phyloP scores from a whole-genome alignment of 345 rosid genomes.

The Linum tenue region DNA sequence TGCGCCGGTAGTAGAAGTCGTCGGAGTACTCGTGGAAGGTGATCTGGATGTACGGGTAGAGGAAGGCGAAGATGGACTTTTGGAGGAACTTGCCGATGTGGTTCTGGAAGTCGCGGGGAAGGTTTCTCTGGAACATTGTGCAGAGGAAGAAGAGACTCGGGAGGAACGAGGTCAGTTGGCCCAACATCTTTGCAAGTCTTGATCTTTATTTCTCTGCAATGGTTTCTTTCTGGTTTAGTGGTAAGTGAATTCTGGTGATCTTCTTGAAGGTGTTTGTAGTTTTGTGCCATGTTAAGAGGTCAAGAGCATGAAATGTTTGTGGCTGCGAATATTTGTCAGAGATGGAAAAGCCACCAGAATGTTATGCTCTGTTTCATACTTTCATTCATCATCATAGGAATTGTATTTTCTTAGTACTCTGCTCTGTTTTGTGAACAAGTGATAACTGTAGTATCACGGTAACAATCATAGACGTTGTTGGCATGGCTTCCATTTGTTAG shows the following conservation, averaged over 20 bases:
- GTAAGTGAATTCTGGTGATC: too few species aligned
- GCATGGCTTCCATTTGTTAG: too few species aligned
- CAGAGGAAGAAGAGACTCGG: constrained; percentile 22
- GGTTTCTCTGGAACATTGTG: constrained; percentile 22
- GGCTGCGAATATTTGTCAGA: too few species aligned
- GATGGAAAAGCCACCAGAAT: too few species aligned
- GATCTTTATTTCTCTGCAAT: not conserved
- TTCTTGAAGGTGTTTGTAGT: too few species aligned
- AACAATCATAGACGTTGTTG: too few species aligned
- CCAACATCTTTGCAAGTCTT: constrained; percentile 4
- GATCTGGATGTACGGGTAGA: constrained; percentile 38
- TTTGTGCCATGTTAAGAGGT: too few species aligned
- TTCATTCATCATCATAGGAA: not conserved
- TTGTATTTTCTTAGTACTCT: not conserved
- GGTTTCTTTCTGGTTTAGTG: too few species aligned
- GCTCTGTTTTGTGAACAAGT: too few species aligned
- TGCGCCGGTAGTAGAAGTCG: constrained; percentile 20
- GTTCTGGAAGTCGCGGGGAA: constrained; percentile 21
- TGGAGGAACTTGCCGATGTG: constrained; percentile 15
- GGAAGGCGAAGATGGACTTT: constrained; percentile 5
- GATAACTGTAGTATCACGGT: too few species aligned
- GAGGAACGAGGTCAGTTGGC: constrained; percentile 20
- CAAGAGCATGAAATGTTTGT: too few species aligned
- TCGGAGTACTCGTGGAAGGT: constrained; percentile 35
- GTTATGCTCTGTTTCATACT: not conserved